These are phyloP conservation scores for Xylariaceae sp. DNA, from an alignment of 2,329 filamentous ascomycete genomes.

Conservation along the genomic window DNA sequence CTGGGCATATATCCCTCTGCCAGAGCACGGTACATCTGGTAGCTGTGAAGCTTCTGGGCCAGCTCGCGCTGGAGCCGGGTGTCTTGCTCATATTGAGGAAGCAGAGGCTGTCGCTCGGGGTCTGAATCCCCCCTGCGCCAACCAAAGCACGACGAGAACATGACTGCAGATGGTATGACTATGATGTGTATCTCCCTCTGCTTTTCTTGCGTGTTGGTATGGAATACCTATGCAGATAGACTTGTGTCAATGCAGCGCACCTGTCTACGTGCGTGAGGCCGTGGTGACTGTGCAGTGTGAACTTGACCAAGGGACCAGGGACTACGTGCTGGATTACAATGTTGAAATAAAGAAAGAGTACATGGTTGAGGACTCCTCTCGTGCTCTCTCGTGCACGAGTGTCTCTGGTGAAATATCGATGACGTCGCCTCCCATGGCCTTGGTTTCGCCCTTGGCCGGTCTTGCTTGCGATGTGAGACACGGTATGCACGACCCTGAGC, in stretches of 20 bases:
- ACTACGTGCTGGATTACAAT: not conserved
- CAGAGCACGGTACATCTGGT: slow-evolving; percentile 83
- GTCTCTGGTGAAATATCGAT: slow-evolving; percentile 2
- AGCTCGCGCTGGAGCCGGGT: slow-evolving; percentile 71
- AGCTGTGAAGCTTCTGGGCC: slow-evolving; percentile 86
- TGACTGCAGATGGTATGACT: slow-evolving; percentile 7
- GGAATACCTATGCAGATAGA: not conserved
- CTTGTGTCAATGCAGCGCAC: not conserved
- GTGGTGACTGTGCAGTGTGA: no score
- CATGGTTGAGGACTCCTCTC: no score
- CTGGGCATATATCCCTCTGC: slow-evolving; percentile 86
- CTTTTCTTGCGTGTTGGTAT: no score
- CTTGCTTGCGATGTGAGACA: not conserved
- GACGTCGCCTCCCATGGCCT: not conserved
- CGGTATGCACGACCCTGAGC: not conserved
- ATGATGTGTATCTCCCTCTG: no score
- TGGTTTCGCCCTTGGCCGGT: not conserved
- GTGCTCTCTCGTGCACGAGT: no score
- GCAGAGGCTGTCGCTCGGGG: slow-evolving; percentile 68
- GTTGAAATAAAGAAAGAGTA: no score
- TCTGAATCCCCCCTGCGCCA: slow-evolving; percentile 43
- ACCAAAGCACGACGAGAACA: slow-evolving; percentile 62
- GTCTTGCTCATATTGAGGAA: slow-evolving; percentile 78
- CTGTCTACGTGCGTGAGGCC: not conserved
- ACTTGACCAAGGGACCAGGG: no score